phyloP scores from a whole-genome alignment of 495 filamentous ascomycete species.

The Tuber umbilicatum region DNA sequence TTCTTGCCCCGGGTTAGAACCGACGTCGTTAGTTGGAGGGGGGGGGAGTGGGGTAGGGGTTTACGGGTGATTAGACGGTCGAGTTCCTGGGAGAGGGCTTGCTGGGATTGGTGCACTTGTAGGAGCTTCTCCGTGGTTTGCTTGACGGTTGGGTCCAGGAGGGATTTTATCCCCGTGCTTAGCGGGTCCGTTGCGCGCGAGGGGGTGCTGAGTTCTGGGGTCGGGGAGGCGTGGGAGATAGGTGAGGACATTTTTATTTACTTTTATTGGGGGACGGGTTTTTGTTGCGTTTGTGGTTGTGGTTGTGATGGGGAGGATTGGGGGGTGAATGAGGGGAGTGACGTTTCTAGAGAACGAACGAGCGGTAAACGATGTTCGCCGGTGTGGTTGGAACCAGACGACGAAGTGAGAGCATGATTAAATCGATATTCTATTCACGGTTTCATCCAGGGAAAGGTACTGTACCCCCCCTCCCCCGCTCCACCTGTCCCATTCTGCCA shows the following conservation, averaged over 20 bases:
- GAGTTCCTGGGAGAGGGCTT: constrained; percentile 35
- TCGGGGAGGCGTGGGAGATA: constrained; percentile 26
- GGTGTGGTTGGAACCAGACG: not conserved
- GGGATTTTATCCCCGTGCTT: constrained; percentile 32
- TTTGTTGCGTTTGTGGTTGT: not conserved
- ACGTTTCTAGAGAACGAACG: not conserved
- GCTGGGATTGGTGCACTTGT: constrained; percentile 36
- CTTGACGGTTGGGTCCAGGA: constrained; percentile 37
- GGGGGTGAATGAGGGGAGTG: not conserved
- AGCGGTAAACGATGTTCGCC: not conserved
- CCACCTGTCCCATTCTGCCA: not conserved
- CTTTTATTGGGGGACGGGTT: not conserved
- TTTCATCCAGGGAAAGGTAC: constrained; percentile 86
- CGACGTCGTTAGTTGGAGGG: not conserved
- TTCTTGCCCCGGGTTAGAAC: constrained; percentile 11
- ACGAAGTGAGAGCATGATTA: constrained; percentile 57
- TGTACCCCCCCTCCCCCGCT: constrained; percentile 11
- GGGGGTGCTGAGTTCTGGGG: constrained; percentile 29
- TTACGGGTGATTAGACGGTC: constrained; percentile 36
- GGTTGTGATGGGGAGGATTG: not conserved
- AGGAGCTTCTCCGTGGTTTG: constrained; percentile 39
- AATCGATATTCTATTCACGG: constrained; percentile 89
- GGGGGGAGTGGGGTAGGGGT: not conserved
- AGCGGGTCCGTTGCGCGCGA: constrained; percentile 32
- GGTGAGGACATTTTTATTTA: constrained; percentile 28